Percentiles rank a stretch among this genome's conserved stretches.
Evolutionary conservation across 148 eudicot species (phyloP).

Genomic region (Selenicereus undatus): DNA sequence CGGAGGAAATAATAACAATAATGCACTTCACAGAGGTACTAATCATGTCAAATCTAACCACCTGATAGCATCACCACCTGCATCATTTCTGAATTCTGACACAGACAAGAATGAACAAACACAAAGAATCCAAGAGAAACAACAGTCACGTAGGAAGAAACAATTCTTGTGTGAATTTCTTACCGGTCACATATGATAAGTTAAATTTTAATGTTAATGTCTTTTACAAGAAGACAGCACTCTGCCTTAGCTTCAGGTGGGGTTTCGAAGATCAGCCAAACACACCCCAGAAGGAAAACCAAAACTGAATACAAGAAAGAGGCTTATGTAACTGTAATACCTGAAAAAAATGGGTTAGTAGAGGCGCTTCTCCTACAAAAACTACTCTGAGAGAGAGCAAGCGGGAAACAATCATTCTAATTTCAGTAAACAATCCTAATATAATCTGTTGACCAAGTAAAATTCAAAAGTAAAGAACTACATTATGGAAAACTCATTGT

Average conservation of each 20-base stretch:
- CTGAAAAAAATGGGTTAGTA: neutral
- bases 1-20: too few species aligned
- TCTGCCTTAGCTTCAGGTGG: neutral
- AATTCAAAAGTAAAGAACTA: slow-evolving; percentile 11
- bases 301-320: too few species aligned
- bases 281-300: neutral
- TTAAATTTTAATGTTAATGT: too few species aligned
- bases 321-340: neutral
- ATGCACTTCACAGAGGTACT: too few species aligned
- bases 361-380: neutral
- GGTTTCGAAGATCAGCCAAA: neutral
- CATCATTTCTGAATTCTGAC: too few species aligned
- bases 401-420: neutral
- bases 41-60: neutral
- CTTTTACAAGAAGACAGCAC: neutral
- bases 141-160: neutral
- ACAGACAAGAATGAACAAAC: neutral
- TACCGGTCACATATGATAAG: neutral
- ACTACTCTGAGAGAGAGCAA: neutral
- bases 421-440: neutral
- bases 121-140: neutral
- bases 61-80: neutral
- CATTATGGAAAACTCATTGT: slow-evolving; percentile 73
- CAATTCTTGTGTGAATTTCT: neutral
- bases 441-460: neutral